Percentiles rank a stretch among this genome's conserved stretches.
Conservation (phyloP, 768 basidiomycete genomes). For the Dioszegia aurantiaca region DNA sequence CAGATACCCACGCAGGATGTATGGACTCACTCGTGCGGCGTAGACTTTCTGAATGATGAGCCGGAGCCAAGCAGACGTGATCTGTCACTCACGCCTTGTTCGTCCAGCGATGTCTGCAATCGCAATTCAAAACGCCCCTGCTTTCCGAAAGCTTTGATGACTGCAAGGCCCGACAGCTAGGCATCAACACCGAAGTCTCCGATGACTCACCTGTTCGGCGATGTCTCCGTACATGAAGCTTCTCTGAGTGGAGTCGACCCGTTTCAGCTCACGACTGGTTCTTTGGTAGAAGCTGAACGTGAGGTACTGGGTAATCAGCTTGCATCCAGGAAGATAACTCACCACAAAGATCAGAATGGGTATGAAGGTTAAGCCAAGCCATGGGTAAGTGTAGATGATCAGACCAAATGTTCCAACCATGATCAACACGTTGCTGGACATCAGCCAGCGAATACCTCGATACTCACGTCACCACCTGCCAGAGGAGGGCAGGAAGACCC, state of each 20-base stretch:
- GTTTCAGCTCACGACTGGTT: conserved; percentile 35
- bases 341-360: conserved; percentile 32
- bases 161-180: conserved; percentile 18
- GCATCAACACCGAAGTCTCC: neutral
- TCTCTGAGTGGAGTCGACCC: conserved; percentile 36
- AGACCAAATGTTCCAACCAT: conserved; percentile 48
- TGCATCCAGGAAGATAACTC: neutral
- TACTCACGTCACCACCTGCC: conserved; percentile 24
- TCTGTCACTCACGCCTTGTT: conserved; percentile 15
- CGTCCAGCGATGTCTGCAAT: conserved; percentile 17
- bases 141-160: conserved; percentile 24
- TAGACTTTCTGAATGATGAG: conserved; percentile 15
- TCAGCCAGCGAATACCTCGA: conserved; percentile 9
- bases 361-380: conserved; percentile 41
- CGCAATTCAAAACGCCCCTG: conserved; percentile 14
- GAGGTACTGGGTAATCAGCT: conserved; percentile 17
- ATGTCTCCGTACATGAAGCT: conserved; percentile 37
- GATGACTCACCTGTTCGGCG: conserved; percentile 26
- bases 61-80: no score
- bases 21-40: conserved; percentile 11
- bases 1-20: no score
- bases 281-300: conserved; percentile 29
- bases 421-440: conserved; percentile 25
- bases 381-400: conserved; percentile 42
- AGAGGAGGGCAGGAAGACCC: conserved; percentile 24